phyloP scores from a whole-genome alignment of 2,329 filamentous ascomycete genomes.

The Sporothrix inflata region DNA sequence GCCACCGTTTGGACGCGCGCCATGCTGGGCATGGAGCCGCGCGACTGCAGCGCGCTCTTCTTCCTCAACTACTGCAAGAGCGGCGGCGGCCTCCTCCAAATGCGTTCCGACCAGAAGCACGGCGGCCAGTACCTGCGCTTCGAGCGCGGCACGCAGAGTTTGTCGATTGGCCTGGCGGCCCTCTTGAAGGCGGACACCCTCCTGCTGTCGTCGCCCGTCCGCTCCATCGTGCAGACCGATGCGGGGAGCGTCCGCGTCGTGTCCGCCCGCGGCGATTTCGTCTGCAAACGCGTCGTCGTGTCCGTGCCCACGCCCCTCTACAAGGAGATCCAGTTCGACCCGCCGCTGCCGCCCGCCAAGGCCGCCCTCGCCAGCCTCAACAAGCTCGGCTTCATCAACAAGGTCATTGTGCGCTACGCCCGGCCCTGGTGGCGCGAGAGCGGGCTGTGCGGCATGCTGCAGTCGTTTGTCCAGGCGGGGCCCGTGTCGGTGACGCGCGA shows the following conservation, averaged over 20 bases:
- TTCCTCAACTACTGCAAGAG: conserved; percentile 60
- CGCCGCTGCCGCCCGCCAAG: conserved; percentile 42
- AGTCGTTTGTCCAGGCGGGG: conserved; percentile 24
- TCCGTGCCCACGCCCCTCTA: conserved; percentile 30
- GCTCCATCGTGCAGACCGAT: conserved; percentile 14
- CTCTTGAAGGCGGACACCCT: conserved; percentile 22
- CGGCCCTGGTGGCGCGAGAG: conserved; percentile 45
- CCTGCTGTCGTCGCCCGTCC: conserved; percentile 24
- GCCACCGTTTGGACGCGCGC: conserved; percentile 30
- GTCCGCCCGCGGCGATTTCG: conserved; percentile 21
- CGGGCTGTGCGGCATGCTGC: conserved; percentile 49
- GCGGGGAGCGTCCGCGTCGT: conserved; percentile 6
- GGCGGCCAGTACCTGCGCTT: conserved; percentile 59
- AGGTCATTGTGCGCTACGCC: conserved; percentile 51
- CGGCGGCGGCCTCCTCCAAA: conserved; percentile 54
- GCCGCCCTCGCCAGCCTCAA: conserved; percentile 42
- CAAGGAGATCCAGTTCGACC: conserved; percentile 50
- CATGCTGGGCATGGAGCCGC: conserved; percentile 52
- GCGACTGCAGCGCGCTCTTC: conserved; percentile 54
- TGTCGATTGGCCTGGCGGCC: conserved; percentile 18
- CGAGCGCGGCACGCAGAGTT: conserved; percentile 50
- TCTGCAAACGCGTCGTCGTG: conserved; percentile 28
- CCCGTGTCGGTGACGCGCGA: conserved; percentile 27
- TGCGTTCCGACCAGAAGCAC: conserved; percentile 55
- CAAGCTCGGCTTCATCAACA: conserved; percentile 53